Evolutionary conservation across 768 basidiomycete genomes (phyloP).

Genomic region (Pluteus cervinus): DNA sequence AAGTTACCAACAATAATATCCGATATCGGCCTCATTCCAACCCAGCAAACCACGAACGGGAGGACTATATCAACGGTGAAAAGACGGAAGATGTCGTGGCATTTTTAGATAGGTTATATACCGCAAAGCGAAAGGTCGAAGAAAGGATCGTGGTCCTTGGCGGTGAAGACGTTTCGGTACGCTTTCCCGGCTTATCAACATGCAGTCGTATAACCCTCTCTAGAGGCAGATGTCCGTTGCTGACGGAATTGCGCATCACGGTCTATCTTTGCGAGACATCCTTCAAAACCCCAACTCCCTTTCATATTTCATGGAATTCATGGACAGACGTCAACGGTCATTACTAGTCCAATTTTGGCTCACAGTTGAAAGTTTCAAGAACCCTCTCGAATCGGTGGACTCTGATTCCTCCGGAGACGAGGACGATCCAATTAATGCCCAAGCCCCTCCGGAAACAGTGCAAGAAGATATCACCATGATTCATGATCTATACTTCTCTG

Average conservation of each 20-base stretch:
- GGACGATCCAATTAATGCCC: constrained; percentile 46
- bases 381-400: constrained; percentile 83
- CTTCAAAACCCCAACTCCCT: constrained; percentile 86
- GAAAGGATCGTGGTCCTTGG: constrained; percentile 79
- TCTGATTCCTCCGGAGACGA: constrained; percentile 62
- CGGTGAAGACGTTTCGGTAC: constrained; percentile 56
- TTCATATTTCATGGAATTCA: constrained; percentile 97
- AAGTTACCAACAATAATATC: constrained; percentile 10
- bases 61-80: constrained; percentile 85
- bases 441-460: constrained; percentile 52
- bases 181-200: constrained; percentile 12
- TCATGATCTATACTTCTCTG: constrained; percentile 80
- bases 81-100: constrained; percentile 81
- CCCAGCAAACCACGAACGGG: constrained; percentile 78
- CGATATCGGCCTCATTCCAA: constrained; percentile 2
- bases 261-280: constrained; percentile 67
- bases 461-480: constrained; percentile 89
- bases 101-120: constrained; percentile 83
- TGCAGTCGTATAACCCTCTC: constrained; percentile 2
- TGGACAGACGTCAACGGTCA: constrained; percentile 85
- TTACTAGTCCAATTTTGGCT: constrained; percentile 95
- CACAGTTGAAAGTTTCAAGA: constrained; percentile 96
- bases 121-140: constrained; percentile 84
- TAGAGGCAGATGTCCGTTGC: constrained; percentile 35
- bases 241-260: constrained; percentile 38